A percentile compares a stretch with the other conserved stretches of the same genome.
These are phyloP conservation scores for Daldinia concentrica DNA, from an alignment of 495 filamentous ascomycete genomes.

Conservation along the genomic window DNA sequence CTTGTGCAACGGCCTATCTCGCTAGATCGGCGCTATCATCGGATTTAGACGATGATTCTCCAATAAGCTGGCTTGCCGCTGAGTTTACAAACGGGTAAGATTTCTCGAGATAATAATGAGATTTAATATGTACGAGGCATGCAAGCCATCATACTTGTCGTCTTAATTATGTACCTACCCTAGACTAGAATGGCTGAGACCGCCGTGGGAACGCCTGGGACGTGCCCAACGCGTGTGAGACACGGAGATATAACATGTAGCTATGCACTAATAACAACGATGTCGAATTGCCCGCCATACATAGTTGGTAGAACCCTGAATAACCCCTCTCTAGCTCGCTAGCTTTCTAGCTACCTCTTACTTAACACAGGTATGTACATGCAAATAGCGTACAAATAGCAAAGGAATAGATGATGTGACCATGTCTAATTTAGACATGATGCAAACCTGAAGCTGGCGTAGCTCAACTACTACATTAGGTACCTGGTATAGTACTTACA, in stretches of 20 bases:
- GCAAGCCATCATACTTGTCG: constrained; percentile 23
- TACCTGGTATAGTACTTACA: background rate
- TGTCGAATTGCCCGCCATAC: background rate
- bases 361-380: background rate
- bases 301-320: background rate
- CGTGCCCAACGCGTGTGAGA: constrained; percentile 22
- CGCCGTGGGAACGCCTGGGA: constrained; percentile 24
- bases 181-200: constrained; percentile 27
- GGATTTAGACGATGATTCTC: constrained; percentile 25
- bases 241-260: constrained; percentile 25
- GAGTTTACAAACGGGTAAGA: constrained; percentile 19
- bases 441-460: constrained; percentile 10
- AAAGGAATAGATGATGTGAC: constrained; percentile 26
- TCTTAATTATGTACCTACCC: constrained; percentile 29
- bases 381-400: background rate
- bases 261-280: constrained; percentile 4
- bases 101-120: constrained; percentile 13
- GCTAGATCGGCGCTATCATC: constrained; percentile 40
- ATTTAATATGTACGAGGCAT: constrained; percentile 24
- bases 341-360: background rate
- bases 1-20: constrained; percentile 30
- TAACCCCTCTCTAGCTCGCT: background rate
- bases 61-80: constrained; percentile 29
- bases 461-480: background rate
- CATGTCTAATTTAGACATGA: constrained; percentile 18